These are phyloP conservation scores for Lenzites betulinus DNA, from an alignment of 768 basidiomycete genomes.

Conservation along the genomic window DNA sequence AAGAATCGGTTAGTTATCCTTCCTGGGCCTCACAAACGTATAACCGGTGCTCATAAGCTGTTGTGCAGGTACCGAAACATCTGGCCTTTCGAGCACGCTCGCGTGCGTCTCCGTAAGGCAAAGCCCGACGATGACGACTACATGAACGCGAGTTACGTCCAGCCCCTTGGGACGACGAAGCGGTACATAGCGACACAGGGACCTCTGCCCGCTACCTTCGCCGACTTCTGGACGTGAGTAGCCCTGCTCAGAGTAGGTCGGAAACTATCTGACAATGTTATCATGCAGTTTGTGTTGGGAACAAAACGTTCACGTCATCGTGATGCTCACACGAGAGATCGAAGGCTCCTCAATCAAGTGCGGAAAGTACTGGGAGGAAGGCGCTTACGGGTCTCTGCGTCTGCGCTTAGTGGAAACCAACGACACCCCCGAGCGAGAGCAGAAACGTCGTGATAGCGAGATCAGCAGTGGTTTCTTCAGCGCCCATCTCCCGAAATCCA, in stretches of 20 bases:
- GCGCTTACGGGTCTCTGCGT: slow-evolving; percentile 68
- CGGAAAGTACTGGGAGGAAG: slow-evolving; percentile 82
- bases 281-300: slow-evolving; percentile 82
- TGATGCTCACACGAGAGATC: slow-evolving; percentile 93
- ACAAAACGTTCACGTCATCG: slow-evolving; percentile 91
- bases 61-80: slow-evolving; percentile 83
- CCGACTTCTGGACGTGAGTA: slow-evolving; percentile 93
- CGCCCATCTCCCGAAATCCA: slow-evolving; percentile 35
- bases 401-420: slow-evolving; percentile 53
- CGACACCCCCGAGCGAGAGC: slow-evolving; percentile 44
- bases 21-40: not conserved
- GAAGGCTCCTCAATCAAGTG: slow-evolving; percentile 91
- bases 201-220: slow-evolving; percentile 84
- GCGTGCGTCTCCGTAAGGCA: slow-evolving; percentile 64
- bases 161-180: slow-evolving; percentile 77
- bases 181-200: slow-evolving; percentile 97
- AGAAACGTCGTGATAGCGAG: slow-evolving; percentile 27
- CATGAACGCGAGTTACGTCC: slow-evolving; percentile 93
- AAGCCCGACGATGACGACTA: slow-evolving; percentile 69
- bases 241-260: not conserved
- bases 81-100: slow-evolving; percentile 96
- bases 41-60: not conserved
- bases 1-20: slow-evolving; percentile 79
- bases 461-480: slow-evolving; percentile 38
- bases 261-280: not conserved